Base-by-base conservation (phyloP, 192 early-diverging fungal genomes). In the Linnemannia exigua region DNA sequence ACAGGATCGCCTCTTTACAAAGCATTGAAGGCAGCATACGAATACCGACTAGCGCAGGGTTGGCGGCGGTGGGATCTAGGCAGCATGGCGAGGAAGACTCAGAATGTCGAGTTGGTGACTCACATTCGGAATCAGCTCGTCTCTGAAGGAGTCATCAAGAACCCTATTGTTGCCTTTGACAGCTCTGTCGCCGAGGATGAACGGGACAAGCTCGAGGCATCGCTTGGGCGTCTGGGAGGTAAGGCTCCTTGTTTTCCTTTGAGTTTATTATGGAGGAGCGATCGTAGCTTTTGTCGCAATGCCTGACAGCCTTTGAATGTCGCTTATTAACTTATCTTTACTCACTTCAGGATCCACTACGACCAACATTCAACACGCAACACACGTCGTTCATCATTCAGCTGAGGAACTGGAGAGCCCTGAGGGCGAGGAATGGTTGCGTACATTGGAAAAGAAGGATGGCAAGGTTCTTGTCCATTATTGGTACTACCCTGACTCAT, bases 401-500 rank as follows among this genome's bases (percentile, higher is more conserved):
- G 70, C 85, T 44, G 87, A 87, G 69, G 89, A 91, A 52, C 68
- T 77, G 20, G 89, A 91, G 58, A 85, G 81, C 52, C 72, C 81
- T 5, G 92, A 93, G 38, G 84, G 84, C 22, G 90, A 90, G 70
- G 92, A 93, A 51, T 93, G 91, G 91, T 89, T 90, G 74, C 84
- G 92, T n/a, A 93, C 92, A 47, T 67, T 93, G 69, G 92, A 93
- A 79, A 93, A 91, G 73, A 86, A 88, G 47, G 91, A 90, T 70
- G 89, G 88, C 33, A 89, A 87, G 36, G 94, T 93, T 19, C 87
- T 95, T 0, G 91, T 96, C 0, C 95, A 96, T 80, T 96, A 94
- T 93, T 94, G 94, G 94, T 95, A 94, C 82, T 94, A 93, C 48
- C 95, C 95, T 41, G 95, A 95, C 76, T 95, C 95, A 11, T 95